Percentiles rank a stretch among this genome's conserved stretches.
Evolutionary conservation across 805 yeast genomes (phyloP).

Genomic region (Monosporozyma aerobia): DNA sequence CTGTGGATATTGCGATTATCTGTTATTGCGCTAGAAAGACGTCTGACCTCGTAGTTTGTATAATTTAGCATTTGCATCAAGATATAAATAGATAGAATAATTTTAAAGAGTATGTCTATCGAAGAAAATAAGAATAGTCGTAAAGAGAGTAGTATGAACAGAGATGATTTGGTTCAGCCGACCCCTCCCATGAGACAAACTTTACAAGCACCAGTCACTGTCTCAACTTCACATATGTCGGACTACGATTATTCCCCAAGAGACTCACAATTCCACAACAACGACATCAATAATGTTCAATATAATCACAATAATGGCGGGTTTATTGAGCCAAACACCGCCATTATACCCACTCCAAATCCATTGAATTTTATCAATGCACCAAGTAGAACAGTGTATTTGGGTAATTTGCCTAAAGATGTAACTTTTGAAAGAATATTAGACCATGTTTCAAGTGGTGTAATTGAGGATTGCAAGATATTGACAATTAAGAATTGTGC

Average conservation of each 20-base stretch:
- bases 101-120: background rate
- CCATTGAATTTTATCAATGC: conserved; percentile 34
- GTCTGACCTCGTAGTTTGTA: background rate
- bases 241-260: background rate
- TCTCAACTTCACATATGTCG: background rate
- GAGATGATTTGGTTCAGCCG: background rate
- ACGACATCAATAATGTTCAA: background rate
- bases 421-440: conserved; percentile 72
- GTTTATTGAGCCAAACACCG: background rate
- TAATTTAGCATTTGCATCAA: background rate
- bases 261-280: background rate
- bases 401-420: conserved; percentile 81
- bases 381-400: conserved; percentile 78
- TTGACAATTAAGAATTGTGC: conserved; percentile 86
- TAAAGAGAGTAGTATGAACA: background rate
- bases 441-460: conserved; percentile 87
- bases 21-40: background rate
- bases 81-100: background rate
- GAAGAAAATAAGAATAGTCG: background rate
- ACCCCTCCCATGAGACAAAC: background rate
- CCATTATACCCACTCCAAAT: background rate
- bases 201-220: conserved; percentile 1
- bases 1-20: background rate
- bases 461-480: conserved; percentile 68
- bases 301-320: background rate